Evolutionary conservation across 139 green algal species (phyloP).

Genomic region (Astrephomene gubernaculifera): DNA sequence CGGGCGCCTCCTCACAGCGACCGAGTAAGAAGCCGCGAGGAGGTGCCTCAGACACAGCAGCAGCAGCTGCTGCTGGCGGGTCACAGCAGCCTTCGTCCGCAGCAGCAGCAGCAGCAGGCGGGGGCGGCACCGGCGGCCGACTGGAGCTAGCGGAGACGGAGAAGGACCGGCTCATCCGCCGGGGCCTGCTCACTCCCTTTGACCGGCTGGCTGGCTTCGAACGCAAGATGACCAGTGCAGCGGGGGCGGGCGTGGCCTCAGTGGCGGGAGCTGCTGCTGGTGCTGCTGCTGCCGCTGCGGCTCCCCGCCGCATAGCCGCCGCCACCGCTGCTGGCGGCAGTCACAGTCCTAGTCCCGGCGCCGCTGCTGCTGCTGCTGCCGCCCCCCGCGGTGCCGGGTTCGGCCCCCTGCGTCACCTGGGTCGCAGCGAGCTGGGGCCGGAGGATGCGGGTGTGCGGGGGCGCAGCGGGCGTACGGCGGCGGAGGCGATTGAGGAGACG

Average conservation of each 20-base stretch:
- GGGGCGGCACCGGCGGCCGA: neutral
- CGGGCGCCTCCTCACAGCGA: too few species aligned
- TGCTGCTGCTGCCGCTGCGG: too few species aligned
- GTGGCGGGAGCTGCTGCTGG: too few species aligned
- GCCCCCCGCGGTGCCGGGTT: neutral
- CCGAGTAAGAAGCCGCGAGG: constrained; percentile 3
- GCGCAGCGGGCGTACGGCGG: constrained; percentile 43
- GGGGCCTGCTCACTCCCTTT: constrained; percentile 91
- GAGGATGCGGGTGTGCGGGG: constrained; percentile 10
- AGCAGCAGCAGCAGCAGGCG: too few species aligned
- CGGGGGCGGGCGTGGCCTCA: too few species aligned
- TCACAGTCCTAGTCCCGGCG: neutral
- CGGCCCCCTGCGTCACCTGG: constrained; percentile 20
- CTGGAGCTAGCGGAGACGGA: constrained; percentile 83
- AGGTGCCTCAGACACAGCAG: neutral
- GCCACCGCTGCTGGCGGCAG: neutral
- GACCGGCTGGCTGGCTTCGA: constrained; percentile 86
- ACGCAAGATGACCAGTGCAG: constrained; percentile 56
- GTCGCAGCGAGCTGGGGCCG: neutral
- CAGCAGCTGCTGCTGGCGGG: neutral
- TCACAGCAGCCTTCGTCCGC: too few species aligned
- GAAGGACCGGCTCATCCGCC: constrained; percentile 85
- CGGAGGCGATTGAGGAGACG: constrained; percentile 57
- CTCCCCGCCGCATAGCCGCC: too few species aligned
- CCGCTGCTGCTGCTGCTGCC: neutral